Base-by-base conservation (phyloP, 345 rosid genomes). In the Pseudoturritis turrita region DNA sequence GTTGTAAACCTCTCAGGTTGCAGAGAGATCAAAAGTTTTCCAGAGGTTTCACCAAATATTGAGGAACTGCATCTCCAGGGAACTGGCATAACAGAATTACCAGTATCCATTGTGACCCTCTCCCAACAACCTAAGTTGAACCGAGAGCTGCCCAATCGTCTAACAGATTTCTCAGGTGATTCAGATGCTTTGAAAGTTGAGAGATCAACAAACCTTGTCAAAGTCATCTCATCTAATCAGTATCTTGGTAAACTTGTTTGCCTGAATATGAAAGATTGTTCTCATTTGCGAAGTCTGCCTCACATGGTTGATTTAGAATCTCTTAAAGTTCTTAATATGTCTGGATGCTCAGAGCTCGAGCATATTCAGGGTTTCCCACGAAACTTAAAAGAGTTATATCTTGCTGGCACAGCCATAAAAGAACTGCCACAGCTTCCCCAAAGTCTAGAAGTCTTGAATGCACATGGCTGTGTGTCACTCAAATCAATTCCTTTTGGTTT, bases 361-460 rank as follows among this genome's bases (percentile, higher is more conserved):
- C 21, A 47, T 28, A 69, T 69, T 29, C 41, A 57, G 65, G 56
- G 56, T 31, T 22, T 69, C 23, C 74, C 74, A 11, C 22, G 19
- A 7, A 70, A 70, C 39, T 2, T 57, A 17, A 23, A 35, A 58
- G 65, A 70, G 74, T 10, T 70, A 15, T 58, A 70, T 70, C 65
- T 70, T 57, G 49, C 11, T 57, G 47, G 22, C 4, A 46, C 74
- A 3, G 47, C 59, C 3, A 26, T 65, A 10, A 23, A 6, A 50
- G 22, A 36, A 49, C 6, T 65, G 7, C 74, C 81, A 35, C 45
- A 54, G 37, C 64, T 71, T 65, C 80, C 77, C 2, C 3, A 11
- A 10, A 13, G 58, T 43, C 41, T 77, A 52, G 17, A 50, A 33
- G 1, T 22, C 17, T 44, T 77, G 43, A 21, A 77, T 22, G 57